These are phyloP conservation scores for Neopestalotiopsis rosae DNA, from an alignment of 2,329 filamentous ascomycete species.

Conservation along the genomic window DNA sequence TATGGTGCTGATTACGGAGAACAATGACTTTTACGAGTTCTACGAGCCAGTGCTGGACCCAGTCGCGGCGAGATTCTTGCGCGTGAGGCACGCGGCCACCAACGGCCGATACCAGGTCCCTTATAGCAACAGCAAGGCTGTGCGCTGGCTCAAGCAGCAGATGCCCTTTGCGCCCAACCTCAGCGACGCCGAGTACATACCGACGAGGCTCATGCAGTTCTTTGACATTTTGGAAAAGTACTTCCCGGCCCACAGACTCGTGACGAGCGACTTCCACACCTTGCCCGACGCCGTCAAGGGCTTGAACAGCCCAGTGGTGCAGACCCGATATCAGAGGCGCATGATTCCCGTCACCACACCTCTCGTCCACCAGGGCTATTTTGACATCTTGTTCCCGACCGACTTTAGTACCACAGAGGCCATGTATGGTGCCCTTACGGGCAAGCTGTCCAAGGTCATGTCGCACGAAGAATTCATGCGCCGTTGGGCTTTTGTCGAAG, in stretches of 20 bases:
- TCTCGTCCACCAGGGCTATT: conserved; percentile 96
- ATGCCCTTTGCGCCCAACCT: conserved; percentile 78
- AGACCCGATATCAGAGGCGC: conserved; percentile 86
- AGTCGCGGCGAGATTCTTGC: conserved; percentile 79
- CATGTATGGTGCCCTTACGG: conserved; percentile 91
- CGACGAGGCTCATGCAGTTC: conserved; percentile 94
- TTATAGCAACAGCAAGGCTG: conserved; percentile 55
- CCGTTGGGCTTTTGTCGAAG: conserved; percentile 87
- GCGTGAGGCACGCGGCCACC: conserved; percentile 81
- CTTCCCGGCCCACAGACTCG: conserved; percentile 87
- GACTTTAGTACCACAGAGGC: conserved; percentile 91
- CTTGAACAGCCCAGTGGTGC: conserved; percentile 92
- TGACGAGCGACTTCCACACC: conserved; percentile 89
- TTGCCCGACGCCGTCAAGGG: conserved; percentile 84
- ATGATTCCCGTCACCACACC: conserved; percentile 92
- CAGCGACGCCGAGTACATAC: conserved; percentile 88
- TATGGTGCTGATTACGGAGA: conserved; percentile 81
- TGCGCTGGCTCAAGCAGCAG: conserved; percentile 66
- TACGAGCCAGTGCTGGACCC: conserved; percentile 84
- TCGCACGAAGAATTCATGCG: conserved; percentile 91
- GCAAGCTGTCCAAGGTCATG: conserved; percentile 84
- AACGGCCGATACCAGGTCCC: conserved; percentile 68
- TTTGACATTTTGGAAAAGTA: conserved; percentile 87
- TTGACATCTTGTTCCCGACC: conserved; percentile 98
- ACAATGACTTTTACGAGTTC: conserved; percentile 94